phyloP scores from a whole-genome alignment of 2,329 filamentous ascomycete species.

The Calonectria fujianensis region DNA sequence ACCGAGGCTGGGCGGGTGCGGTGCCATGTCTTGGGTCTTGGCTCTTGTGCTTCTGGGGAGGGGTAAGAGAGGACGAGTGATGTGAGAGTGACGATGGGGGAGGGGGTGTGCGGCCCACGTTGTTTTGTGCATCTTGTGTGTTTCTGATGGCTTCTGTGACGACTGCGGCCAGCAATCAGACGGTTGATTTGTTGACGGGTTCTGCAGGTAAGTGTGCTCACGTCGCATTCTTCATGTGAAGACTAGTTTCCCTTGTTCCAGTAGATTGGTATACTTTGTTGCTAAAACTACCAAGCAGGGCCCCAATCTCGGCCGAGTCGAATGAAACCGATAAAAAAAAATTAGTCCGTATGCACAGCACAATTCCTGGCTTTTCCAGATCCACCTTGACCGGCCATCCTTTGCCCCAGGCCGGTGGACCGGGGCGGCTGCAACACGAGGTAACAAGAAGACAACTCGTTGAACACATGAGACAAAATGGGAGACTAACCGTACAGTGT shows the following conservation, averaged over 20 bases:
- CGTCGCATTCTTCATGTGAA: slow-evolving; percentile 8
- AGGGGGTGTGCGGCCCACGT: slow-evolving; percentile 3
- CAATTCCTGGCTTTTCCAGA: slow-evolving; percentile 14
- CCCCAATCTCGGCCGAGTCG: slow-evolving; percentile 31
- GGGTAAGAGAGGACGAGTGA: neutral
- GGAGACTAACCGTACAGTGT: slow-evolving; percentile 32
- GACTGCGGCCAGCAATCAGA: neutral
- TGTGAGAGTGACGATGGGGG: slow-evolving; percentile 2
- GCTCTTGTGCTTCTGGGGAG: neutral
- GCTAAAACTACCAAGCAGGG: slow-evolving; percentile 15
- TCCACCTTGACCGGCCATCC: slow-evolving; percentile 20
- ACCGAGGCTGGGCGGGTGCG: slow-evolving; percentile 2
- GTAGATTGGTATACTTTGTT: slow-evolving; percentile 12
- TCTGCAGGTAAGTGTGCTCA: neutral
- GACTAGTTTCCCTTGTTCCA: slow-evolving; percentile 1
- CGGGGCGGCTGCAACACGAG: slow-evolving; percentile 38
- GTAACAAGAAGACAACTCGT: slow-evolving; percentile 42
- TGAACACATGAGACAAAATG: slow-evolving; percentile 44
- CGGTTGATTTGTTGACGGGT: neutral
- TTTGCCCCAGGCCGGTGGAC: slow-evolving; percentile 32
- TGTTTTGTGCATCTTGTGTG: slow-evolving; percentile 10
- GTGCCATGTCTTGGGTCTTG: slow-evolving; percentile 9
- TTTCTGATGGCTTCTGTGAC: slow-evolving; percentile 9
- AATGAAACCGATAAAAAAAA: slow-evolving; percentile 6
- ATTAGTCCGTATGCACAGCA: slow-evolving; percentile 32